phyloP scores from a whole-genome alignment of 495 filamentous ascomycete genomes.

The Penicillium subrubescens region DNA sequence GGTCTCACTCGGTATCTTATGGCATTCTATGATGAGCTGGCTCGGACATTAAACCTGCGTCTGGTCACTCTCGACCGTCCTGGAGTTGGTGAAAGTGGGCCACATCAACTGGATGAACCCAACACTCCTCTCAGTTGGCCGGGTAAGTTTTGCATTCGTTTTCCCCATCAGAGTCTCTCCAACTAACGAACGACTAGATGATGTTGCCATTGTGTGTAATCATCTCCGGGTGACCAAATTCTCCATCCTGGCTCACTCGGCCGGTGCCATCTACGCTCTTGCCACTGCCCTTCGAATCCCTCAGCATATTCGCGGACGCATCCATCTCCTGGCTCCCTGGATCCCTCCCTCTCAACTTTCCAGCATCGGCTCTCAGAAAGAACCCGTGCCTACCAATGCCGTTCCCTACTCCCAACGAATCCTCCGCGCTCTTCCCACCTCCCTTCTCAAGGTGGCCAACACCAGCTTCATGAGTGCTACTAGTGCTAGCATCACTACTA shows the following conservation, averaged over 20 bases:
- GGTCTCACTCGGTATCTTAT: conserved; percentile 94
- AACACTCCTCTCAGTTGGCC: conserved; percentile 93
- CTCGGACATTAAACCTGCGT: conserved; percentile 81
- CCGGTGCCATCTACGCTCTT: conserved; percentile 95
- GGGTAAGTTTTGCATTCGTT: conserved; percentile 56
- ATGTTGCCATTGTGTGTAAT: conserved; percentile 94
- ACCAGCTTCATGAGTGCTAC: conserved; percentile 93
- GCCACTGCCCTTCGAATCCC: conserved; percentile 95
- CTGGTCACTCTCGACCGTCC: conserved; percentile 94
- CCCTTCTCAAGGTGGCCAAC: conserved; percentile 91
- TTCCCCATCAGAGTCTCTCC: not conserved
- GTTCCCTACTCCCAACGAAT: conserved; percentile 92
- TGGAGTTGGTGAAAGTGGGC: conserved; percentile 89
- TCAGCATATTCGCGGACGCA: conserved; percentile 90
- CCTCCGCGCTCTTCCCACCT: conserved; percentile 86
- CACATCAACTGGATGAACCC: conserved; percentile 70
- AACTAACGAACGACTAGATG: conserved; percentile 58
- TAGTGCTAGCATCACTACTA: conserved; percentile 84
- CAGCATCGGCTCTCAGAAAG: conserved; percentile 73
- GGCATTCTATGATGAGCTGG: conserved; percentile 97
- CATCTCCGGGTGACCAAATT: conserved; percentile 92
- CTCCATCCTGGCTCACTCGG: conserved; percentile 96
- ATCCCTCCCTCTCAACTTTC: conserved; percentile 98
- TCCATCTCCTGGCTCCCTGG: conserved; percentile 96
- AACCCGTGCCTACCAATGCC: conserved; percentile 73